Evolutionary conservation across 2,329 filamentous ascomycete species (phyloP).

Genomic region (Curvularia spicifera): DNA sequence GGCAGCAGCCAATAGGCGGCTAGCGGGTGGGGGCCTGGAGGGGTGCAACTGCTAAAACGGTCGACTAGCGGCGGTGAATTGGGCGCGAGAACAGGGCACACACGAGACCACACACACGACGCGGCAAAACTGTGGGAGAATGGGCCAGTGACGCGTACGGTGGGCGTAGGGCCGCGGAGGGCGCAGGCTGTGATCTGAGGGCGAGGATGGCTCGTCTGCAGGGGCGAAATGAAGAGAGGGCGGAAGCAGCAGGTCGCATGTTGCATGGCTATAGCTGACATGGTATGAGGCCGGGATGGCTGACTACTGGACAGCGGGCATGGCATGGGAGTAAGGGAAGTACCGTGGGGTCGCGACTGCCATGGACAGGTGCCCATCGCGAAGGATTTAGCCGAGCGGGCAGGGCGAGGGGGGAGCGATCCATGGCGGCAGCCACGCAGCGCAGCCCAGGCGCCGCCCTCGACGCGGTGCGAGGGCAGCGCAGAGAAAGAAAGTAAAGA

Average conservation of each 20-base stretch:
- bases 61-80: conserved; percentile 38
- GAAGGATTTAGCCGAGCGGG: conserved; percentile 35
- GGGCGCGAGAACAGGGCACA: conserved; percentile 30
- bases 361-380: conserved; percentile 5
- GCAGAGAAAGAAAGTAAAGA: neutral
- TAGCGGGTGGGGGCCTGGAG: conserved; percentile 26
- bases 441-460: neutral
- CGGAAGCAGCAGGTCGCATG: conserved; percentile 24
- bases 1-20: conserved; percentile 23
- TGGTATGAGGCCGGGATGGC: conserved; percentile 3
- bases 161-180: conserved; percentile 15
- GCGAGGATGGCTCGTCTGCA: conserved; percentile 23
- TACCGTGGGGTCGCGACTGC: conserved; percentile 17
- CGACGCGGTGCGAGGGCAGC: neutral
- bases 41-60: conserved; percentile 47
- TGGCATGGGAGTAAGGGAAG: conserved; percentile 10
- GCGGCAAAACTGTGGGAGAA: conserved; percentile 31
- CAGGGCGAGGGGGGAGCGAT: conserved; percentile 1
- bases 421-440: neutral
- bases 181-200: conserved; percentile 22
- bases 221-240: conserved; percentile 35
- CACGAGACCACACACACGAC: conserved; percentile 7
- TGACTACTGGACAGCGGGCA: neutral
- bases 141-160: conserved; percentile 32
- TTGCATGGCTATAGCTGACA: conserved; percentile 26